Evolutionary conservation across 169 alveolate species (phyloP), one percentile per base, ranked within the genome.

Genomic region (Neospora caninum): DNA sequence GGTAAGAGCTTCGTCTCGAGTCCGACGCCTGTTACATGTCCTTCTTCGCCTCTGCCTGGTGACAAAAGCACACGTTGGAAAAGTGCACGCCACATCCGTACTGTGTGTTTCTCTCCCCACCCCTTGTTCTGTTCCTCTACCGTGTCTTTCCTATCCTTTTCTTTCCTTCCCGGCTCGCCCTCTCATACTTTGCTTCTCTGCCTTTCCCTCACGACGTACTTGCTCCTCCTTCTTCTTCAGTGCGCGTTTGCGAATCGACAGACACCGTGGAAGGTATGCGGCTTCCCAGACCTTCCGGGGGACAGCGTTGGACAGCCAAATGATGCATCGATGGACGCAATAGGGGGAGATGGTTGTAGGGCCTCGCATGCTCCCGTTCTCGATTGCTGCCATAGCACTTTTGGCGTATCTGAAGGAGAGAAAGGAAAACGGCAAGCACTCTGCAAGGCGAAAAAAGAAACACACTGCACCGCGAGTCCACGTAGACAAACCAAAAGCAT

Each of bases 361-460:
- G 42, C 43, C 84, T 1, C 42, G 39, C 25, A 73, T 0, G 39
- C 49, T 36, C 43, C 49, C 84, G 42, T 73, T 73, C 43, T 73
- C 84, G 20, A 73, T 73, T 13, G 42, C 84, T 13, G 84, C 84
- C 84, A 73, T 43, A 34, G 84, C 84, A 43, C 9, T 13, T n/a
- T 73, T 73, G 25, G 84, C 84, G 84, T 73, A 73, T n/a, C 84
- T 73, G 84, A 16, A 73, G 42, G 27, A n/a, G 42, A 49, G 22
- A 49, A 49, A 49, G 58, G 13, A 49, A 13, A 4, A 49, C 13
- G 22, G 13, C 58, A 49, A 49, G 4, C 13, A 7, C 13, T 13
- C 22, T 7, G 22, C 22, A 49, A 49, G 22, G 4, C 58, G 58
- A 49, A 49, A 49, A 13, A 49, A 4, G 13, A 49, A 49, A 49